phyloP scores from a whole-genome alignment of 2,329 filamentous ascomycete genomes.

The Teratosphaeria gauchensis region DNA sequence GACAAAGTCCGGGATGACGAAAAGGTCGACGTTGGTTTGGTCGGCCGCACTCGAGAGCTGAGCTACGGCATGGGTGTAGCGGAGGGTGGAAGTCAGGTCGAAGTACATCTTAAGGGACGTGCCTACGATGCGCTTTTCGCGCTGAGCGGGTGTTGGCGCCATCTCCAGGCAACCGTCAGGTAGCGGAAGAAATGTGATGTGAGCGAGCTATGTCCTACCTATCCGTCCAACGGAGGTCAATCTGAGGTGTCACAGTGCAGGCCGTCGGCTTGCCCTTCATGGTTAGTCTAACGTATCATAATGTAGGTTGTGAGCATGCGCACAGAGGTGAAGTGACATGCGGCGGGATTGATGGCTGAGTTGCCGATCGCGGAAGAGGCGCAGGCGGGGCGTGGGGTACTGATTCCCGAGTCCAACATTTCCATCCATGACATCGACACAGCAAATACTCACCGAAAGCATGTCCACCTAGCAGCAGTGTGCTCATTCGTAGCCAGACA shows the following conservation, averaged over 20 bases:
- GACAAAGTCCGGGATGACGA: constrained; percentile 70
- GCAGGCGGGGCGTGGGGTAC: neutral
- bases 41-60: constrained; percentile 42
- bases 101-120: constrained; percentile 78
- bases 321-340: neutral
- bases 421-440: neutral
- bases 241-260: neutral
- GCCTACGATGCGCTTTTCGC: constrained; percentile 56
- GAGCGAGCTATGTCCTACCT: neutral
- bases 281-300: neutral
- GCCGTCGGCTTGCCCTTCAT: neutral
- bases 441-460: neutral
- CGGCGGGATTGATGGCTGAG: neutral
- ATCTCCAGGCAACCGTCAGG: constrained; percentile 8
- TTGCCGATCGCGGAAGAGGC: neutral
- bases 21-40: constrained; percentile 55
- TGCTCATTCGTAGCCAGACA: constrained; percentile 4
- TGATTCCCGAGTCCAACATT: neutral
- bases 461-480: neutral
- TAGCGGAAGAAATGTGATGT: neutral
- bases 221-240: neutral
- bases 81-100: constrained; percentile 51
- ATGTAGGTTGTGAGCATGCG: neutral
- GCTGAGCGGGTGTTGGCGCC: constrained; percentile 20
- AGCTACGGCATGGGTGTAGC: constrained; percentile 35